A percentile compares a stretch with the other conserved stretches of the same genome.
Conservation (phyloP, 768 basidiomycete species). For the Lactarius hatsudake region DNA sequence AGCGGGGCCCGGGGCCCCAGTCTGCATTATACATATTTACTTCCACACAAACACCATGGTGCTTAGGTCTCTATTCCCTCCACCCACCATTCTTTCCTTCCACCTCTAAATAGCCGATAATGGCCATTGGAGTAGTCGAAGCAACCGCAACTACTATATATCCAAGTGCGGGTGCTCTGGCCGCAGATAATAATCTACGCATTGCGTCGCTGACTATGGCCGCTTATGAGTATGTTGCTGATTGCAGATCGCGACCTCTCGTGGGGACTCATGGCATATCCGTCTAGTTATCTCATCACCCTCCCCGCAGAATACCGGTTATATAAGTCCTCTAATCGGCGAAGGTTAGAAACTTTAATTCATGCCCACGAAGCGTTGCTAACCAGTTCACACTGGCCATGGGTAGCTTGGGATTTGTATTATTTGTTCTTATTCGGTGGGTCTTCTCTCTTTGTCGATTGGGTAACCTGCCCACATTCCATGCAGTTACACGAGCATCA, state of each 20-base stretch:
- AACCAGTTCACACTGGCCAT: neutral
- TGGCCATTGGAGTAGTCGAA: neutral
- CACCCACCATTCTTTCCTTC: neutral
- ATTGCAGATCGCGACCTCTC: neutral
- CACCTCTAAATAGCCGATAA: neutral
- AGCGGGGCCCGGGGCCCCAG: too few species aligned
- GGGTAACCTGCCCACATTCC: neutral
- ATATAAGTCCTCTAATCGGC: conserved; percentile 10
- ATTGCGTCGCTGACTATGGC: conserved; percentile 24
- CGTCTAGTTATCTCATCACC: conserved; percentile 24
- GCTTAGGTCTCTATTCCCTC: neutral
- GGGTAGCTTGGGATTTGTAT: conserved; percentile 17
- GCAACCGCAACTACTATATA: neutral
- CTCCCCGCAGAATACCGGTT: conserved; percentile 25
- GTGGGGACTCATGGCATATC: neutral
- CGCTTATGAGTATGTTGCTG: conserved; percentile 25
- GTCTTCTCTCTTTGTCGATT: neutral
- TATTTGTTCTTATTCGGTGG: conserved; percentile 25
- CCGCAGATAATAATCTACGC: conserved; percentile 20
- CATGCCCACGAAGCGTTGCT: neutral
- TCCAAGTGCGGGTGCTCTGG: neutral
- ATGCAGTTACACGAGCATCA: conserved; percentile 45
- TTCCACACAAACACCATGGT: too few species aligned
- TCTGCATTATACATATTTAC: neutral
- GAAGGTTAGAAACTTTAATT: conserved; percentile 1